Percentiles rank a stretch among this genome's conserved stretches.
phyloP scores from a whole-genome alignment of 345 rosid genomes.

The Citrus trifoliata region DNA sequence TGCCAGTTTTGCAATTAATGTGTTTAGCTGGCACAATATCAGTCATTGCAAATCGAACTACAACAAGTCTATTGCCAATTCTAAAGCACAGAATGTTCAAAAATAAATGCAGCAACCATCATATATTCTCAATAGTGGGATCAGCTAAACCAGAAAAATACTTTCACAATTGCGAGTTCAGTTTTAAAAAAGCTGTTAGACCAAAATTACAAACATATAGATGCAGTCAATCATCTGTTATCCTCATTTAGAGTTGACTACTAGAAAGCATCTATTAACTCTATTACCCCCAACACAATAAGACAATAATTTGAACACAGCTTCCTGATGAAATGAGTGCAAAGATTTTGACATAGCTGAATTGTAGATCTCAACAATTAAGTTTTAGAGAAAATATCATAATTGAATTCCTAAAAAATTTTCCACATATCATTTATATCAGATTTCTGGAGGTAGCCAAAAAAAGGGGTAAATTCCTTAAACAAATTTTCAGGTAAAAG shows the following conservation, averaged over 20 bases:
- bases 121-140: not conserved
- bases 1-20: too few relatives aligned
- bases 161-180: not conserved
- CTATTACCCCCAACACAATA: too few relatives aligned
- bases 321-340: too few relatives aligned
- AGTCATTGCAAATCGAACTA: too few relatives aligned
- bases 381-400: too few relatives aligned
- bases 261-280: too few relatives aligned
- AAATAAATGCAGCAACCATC: not conserved
- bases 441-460: not conserved
- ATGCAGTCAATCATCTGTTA: not conserved
- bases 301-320: too few relatives aligned
- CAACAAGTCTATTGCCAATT: not conserved
- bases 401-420: not conserved
- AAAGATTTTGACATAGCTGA: not conserved
- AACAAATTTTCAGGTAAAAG: not conserved
- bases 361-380: not conserved
- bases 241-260: too few relatives aligned
- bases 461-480: not conserved
- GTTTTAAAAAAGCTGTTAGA: not conserved
- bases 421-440: not conserved
- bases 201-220: not conserved
- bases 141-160: not conserved
- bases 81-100: not conserved
- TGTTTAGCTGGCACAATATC: not conserved